Evolutionary conservation across 805 yeast genomes (phyloP), one percentile per base, ranked within the genome.

Genomic region (Teunomyces atbi): DNA sequence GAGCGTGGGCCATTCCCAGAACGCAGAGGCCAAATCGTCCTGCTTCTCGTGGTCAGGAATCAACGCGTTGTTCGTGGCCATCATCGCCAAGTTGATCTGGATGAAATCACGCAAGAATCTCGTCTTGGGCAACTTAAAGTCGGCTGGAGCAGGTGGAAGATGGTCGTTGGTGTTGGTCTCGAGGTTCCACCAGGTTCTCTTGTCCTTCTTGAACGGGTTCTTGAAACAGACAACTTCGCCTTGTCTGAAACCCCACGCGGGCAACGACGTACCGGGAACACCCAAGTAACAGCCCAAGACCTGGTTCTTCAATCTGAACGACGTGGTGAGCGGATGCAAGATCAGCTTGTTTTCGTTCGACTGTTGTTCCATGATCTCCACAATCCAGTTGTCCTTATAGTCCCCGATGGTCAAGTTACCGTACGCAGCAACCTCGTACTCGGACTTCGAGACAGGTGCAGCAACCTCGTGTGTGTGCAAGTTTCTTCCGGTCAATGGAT

Each of bases 221-320:
- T 78, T 81, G 63, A 74, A 66, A 70, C 99, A 94, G 1, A 83
- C 84, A 53, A 94, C 92, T 72, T 94, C 99, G 52, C 96, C 96
- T 74, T 94, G 99, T 63, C 89, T 81, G 79, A 92, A 94, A 16
- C 99, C 99, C 99, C 99, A 94, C 13, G 82, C 83, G 15, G 99
- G 99, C 61, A 91, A 83, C 19, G 80, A 64, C 54, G 73, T 69
- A 38, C 97, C 97, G 8, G 94, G 77, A 11, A 92, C 87, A 54
- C 91, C 87, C 60, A 94, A 71, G 65, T 90, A 91, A 65, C 97
- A 95, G 35, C 86, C 86, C 58, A 89, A 64, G 7, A 64, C 79
- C 53, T 74, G 74, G 65, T 84, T 84, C 58, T 74, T 81, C 55
- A 94, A 71, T 66, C 97, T 79, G 69, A 94, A 81, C 18, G 89